Percentiles rank a stretch among this genome's conserved stretches.
These are phyloP conservation scores for Monosporozyma yasuniensis DNA, from an alignment of 805 yeast genomes.

Conservation along the genomic window DNA sequence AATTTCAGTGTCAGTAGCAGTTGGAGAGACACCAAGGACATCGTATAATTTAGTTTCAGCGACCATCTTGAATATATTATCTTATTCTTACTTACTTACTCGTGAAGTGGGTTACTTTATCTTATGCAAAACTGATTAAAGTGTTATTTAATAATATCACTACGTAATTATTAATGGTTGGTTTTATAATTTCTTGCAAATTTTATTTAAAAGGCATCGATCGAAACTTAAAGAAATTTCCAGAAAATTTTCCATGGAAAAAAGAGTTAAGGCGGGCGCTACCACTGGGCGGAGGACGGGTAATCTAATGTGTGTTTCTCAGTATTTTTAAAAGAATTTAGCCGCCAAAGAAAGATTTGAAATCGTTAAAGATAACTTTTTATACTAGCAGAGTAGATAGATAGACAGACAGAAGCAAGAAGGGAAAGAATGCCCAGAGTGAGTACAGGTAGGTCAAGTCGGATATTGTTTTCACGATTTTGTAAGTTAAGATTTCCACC, in stretches of 20 bases:
- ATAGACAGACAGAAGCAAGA: neutral
- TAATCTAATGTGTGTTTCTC: neutral
- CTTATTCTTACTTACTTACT: too few species aligned
- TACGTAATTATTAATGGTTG: neutral
- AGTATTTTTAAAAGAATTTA: neutral
- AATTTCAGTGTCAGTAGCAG: constrained; percentile 61
- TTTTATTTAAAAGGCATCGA: neutral
- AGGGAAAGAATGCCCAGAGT: neutral
- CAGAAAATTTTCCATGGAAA: neutral
- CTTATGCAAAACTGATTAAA: neutral
- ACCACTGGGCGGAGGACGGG: neutral
- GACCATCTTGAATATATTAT: constrained; percentile 42
- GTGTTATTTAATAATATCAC: neutral
- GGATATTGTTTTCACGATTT: neutral
- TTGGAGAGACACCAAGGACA: constrained; percentile 58
- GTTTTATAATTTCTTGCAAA: neutral
- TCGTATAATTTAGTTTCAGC: constrained; percentile 75
- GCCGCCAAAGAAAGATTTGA: neutral
- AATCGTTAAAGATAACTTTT: neutral
- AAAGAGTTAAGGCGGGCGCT: neutral
- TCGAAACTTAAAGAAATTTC: neutral
- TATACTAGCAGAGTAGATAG: too few species aligned
- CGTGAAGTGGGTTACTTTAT: neutral
- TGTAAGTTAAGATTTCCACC: neutral
- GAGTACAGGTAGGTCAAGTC: neutral